Evolutionary conservation across 2,329 filamentous ascomycete genomes (phyloP).

Genomic region (Scopulariopsis brevicaulis): DNA sequence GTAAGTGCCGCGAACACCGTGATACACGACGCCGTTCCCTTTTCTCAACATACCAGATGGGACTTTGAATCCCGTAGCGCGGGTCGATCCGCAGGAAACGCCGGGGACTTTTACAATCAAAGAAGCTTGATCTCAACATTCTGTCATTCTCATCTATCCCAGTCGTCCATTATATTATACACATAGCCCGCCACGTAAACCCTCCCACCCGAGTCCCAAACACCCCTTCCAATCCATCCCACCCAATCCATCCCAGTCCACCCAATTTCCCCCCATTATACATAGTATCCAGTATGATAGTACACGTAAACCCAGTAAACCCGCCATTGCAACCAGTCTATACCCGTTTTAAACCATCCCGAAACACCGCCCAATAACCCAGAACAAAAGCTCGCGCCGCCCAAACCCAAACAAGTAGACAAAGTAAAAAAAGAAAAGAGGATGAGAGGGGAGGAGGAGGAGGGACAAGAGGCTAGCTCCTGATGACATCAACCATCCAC

Average conservation of each 20-base stretch:
- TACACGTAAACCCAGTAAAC: background rate
- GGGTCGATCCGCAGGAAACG: no score
- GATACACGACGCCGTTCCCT: no score
- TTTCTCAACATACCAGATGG: no score
- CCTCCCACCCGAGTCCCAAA: no score
- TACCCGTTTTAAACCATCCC: background rate
- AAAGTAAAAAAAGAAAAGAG: background rate
- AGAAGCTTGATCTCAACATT: no score
- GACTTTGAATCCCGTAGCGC: no score
- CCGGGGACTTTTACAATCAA: no score
- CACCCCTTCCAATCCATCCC: background rate
- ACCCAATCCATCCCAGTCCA: background rate
- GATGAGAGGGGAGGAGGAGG: background rate
- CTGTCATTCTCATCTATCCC: no score
- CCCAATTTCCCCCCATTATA: background rate
- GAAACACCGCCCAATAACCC: background rate
- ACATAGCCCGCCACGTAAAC: background rate
- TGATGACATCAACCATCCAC: slow-evolving; percentile 39
- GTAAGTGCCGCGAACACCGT: no score
- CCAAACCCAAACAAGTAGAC: background rate
- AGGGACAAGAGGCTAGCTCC: slow-evolving; percentile 12
- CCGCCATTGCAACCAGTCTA: background rate
- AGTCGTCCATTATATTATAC: no score
- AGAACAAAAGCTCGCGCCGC: background rate
- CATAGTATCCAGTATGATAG: background rate